Percentiles rank a stretch among this genome's conserved stretches.
Conservation (phyloP, 2,329 filamentous ascomycete genomes). For the Rachicladosporium sp. region DNA sequence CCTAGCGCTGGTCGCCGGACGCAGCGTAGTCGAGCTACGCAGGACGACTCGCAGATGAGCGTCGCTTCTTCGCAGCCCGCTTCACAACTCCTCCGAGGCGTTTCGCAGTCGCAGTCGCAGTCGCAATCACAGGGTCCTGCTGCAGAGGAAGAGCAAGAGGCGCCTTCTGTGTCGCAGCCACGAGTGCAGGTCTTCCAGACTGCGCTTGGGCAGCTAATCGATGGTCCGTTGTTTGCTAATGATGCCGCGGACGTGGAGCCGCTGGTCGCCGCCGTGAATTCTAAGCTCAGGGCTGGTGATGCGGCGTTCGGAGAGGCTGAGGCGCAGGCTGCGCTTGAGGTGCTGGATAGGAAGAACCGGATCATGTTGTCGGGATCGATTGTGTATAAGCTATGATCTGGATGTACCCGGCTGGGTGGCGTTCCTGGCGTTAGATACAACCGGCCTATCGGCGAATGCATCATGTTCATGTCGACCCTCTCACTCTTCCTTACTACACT, state of each 20-base stretch:
- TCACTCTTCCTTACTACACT: no score
- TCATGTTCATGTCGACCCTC: no score
- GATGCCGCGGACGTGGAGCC: slow-evolving; percentile 67
- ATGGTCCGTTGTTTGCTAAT: slow-evolving; percentile 71
- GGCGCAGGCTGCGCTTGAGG: slow-evolving; percentile 62
- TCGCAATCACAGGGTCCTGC: slow-evolving; percentile 22
- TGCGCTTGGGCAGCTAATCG: slow-evolving; percentile 71
- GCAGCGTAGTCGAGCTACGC: slow-evolving; percentile 26
- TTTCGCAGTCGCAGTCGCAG: slow-evolving; percentile 43
- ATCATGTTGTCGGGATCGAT: slow-evolving; percentile 57
- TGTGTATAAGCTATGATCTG: slow-evolving; percentile 35
- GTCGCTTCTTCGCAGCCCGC: slow-evolving; percentile 69
- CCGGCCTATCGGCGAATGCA: no score
- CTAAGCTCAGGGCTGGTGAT: slow-evolving; percentile 47
- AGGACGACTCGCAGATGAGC: slow-evolving; percentile 42
- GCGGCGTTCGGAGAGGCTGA: slow-evolving; percentile 57
- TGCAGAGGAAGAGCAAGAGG: slow-evolving; percentile 16
- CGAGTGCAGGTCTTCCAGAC: slow-evolving; percentile 66
- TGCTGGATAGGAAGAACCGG: slow-evolving; percentile 72
- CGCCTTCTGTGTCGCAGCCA: slow-evolving; percentile 41
- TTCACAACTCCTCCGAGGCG: slow-evolving; percentile 52
- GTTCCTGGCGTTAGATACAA: not conserved
- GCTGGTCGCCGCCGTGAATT: slow-evolving; percentile 70
- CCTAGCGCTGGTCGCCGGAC: slow-evolving; percentile 35
- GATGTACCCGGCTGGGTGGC: not conserved